phyloP scores from a whole-genome alignment of 805 yeast species.

The Sungouiozyma ichnusensis region DNA sequence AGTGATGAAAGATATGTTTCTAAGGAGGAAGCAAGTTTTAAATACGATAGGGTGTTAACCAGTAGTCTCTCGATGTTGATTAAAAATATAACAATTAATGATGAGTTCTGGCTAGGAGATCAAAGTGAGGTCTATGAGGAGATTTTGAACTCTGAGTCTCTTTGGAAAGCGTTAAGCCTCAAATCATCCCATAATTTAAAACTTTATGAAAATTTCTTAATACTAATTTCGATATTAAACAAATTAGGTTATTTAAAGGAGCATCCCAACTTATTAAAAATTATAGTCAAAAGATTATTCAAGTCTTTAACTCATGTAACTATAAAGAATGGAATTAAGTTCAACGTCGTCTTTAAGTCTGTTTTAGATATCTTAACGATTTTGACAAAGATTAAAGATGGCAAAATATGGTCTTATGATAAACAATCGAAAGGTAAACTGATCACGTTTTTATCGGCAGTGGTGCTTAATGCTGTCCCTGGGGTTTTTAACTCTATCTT shows the following conservation, averaged over 20 bases:
- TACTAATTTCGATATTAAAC: conserved; percentile 28
- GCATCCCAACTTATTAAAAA: conserved; percentile 25
- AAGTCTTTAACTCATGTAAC: conserved; percentile 26
- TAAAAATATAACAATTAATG: conserved; percentile 17
- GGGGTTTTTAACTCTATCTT: conserved; percentile 33
- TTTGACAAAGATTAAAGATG: conserved; percentile 37
- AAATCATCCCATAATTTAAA: conserved; percentile 31
- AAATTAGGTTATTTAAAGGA: conserved; percentile 10
- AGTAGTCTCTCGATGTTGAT: conserved; percentile 41
- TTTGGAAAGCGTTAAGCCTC: conserved; percentile 35
- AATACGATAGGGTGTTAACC: conserved; percentile 48
- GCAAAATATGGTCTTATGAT: conserved; percentile 43
- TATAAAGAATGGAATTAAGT: conserved; percentile 32
- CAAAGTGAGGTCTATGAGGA: conserved; percentile 16
- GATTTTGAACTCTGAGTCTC: conserved; percentile 32
- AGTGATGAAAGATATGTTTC: conserved; percentile 66
- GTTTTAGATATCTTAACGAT: conserved; percentile 39
- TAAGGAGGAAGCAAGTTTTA: conserved; percentile 53
- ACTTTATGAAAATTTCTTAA: conserved; percentile 34
- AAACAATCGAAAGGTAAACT: conserved; percentile 39
- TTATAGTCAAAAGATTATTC: conserved; percentile 25
- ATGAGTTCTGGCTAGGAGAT: conserved; percentile 6
- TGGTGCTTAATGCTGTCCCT: conserved; percentile 45
- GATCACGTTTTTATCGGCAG: conserved; percentile 37
- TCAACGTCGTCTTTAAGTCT: conserved; percentile 37